Conservation (phyloP, 208 protist genomes). For the Wallacemonas sp. region DNA sequence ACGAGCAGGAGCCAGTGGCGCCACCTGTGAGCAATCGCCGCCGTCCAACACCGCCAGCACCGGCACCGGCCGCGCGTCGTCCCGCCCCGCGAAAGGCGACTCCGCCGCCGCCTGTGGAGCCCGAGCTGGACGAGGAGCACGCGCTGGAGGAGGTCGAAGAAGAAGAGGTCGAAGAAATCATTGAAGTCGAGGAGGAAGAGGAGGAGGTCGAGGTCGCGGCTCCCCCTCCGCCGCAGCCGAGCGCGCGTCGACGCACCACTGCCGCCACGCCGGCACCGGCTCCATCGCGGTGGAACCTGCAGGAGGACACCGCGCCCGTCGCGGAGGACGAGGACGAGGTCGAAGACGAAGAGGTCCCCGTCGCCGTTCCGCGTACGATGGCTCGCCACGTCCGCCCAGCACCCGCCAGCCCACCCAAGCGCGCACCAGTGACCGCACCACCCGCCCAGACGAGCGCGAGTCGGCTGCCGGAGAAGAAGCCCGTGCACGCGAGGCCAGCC, state of each 20-base stretch:
- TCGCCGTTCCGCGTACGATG: background rate
- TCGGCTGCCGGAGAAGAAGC: too few species aligned
- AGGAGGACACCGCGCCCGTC: background rate
- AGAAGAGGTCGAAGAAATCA: slow-evolving; percentile 24
- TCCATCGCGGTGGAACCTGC: slow-evolving; percentile 5
- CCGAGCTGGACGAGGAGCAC: slow-evolving; percentile 15
- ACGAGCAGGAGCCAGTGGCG: slow-evolving; percentile 3
- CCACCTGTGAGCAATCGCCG: slow-evolving; percentile 9
- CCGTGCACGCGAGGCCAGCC: background rate
- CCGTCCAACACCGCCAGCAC: slow-evolving; percentile 10
- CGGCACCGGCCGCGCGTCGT: background rate
- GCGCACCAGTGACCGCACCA: too few species aligned
- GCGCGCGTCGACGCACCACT: background rate
- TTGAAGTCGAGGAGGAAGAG: slow-evolving; percentile 20
- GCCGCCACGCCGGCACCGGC: background rate
- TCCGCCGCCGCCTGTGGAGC: slow-evolving; percentile 11
- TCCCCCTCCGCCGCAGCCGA: background rate
- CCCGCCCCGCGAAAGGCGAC: background rate
- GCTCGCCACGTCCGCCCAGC: background rate
- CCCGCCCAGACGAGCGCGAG: too few species aligned
- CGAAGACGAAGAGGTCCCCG: too few species aligned
- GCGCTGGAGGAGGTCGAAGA: slow-evolving; percentile 25
- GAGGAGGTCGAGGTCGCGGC: slow-evolving; percentile 19
- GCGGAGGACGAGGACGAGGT: slow-evolving; percentile 7
- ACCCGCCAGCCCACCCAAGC: too few species aligned